These are phyloP conservation scores for Papilionanthe hybrid DNA, from an alignment of 116 monocot species.

Conservation along the genomic window DNA sequence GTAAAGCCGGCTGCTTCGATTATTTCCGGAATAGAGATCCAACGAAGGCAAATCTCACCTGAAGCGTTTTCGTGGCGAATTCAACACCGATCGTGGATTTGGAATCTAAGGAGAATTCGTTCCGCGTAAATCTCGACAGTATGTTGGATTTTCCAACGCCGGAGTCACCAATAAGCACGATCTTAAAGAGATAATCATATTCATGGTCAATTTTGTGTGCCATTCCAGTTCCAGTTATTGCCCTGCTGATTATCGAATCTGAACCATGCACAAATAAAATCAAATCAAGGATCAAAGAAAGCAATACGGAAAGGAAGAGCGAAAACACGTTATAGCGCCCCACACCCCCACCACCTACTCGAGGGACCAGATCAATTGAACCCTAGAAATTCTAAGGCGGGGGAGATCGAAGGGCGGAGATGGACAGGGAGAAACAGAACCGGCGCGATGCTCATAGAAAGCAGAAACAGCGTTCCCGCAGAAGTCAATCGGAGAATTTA, in stretches of 20 bases:
- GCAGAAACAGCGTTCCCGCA: neutral
- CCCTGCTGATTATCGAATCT: neutral
- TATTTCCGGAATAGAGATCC: neutral
- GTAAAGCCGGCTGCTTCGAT: neutral
- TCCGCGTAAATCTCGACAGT: conserved; percentile 77
- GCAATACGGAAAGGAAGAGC: neutral
- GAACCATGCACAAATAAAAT: neutral
- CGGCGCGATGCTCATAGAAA: conserved; percentile 2
- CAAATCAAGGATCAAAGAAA: neutral
- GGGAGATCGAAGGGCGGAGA: neutral
- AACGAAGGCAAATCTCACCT: conserved; percentile 31
- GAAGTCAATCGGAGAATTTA: neutral
- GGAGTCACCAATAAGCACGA: conserved; percentile 86
- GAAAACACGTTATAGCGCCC: conserved; percentile 1
- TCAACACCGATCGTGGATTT: conserved; percentile 94
- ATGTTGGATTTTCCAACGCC: conserved; percentile 95
- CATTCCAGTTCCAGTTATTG: conserved; percentile 22
- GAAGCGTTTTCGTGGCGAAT: conserved; percentile 85
- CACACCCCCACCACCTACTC: neutral
- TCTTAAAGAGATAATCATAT: conserved; percentile 93
- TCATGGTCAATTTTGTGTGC: conserved; percentile 72
- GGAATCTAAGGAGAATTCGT: conserved; percentile 83
- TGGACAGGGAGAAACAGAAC: neutral
- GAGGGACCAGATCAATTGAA: conserved; percentile 12
- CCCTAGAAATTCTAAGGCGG: neutral